phyloP scores from a whole-genome alignment of 2,329 filamentous ascomycete genomes.

The Aspergillus clavatus region DNA sequence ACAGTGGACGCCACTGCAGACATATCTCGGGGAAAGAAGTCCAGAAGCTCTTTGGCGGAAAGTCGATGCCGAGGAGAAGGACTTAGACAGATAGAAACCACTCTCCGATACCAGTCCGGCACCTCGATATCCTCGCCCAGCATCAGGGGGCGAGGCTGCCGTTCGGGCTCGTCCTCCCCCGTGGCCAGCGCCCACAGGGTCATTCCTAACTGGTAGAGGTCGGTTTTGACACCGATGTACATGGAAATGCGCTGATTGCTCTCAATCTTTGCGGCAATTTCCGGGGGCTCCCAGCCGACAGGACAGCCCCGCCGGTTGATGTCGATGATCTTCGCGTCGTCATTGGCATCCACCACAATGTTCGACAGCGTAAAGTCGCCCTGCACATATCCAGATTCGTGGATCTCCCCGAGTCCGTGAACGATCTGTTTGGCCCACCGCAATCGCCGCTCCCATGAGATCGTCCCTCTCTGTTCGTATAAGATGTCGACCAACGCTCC shows the following conservation, averaged over 20 bases:
- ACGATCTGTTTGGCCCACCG: constrained; percentile 91
- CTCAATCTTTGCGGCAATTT: constrained; percentile 78
- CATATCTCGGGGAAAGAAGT: constrained; percentile 55
- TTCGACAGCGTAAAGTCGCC: constrained; percentile 97
- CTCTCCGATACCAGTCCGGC: constrained; percentile 71
- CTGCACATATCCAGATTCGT: constrained; percentile 93
- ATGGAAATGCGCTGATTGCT: constrained; percentile 87
- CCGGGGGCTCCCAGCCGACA: constrained; percentile 94
- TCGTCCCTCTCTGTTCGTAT: constrained; percentile 65
- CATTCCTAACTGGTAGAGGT: constrained; percentile 95
- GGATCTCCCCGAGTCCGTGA: constrained; percentile 81
- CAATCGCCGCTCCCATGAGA: constrained; percentile 69
- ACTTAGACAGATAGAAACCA: constrained; percentile 73
- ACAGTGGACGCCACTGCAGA: constrained; percentile 12
- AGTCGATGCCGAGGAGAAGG: constrained; percentile 66
- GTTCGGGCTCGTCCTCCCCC: constrained; percentile 84
- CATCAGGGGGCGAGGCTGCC: constrained; percentile 64
- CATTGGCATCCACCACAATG: constrained; percentile 80
- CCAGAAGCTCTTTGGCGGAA: constrained; percentile 67
- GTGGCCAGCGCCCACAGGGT: constrained; percentile 88
- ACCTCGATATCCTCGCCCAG: constrained; percentile 53
- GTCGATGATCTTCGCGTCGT: constrained; percentile 94
- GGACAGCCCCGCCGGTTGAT: constrained; percentile 97
- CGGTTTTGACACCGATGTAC: constrained; percentile 97
- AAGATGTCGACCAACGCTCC: constrained; percentile 88